These are phyloP conservation scores for Biscutella laevigata DNA, from an alignment of 441 rosid genomes.

Conservation along the genomic window DNA sequence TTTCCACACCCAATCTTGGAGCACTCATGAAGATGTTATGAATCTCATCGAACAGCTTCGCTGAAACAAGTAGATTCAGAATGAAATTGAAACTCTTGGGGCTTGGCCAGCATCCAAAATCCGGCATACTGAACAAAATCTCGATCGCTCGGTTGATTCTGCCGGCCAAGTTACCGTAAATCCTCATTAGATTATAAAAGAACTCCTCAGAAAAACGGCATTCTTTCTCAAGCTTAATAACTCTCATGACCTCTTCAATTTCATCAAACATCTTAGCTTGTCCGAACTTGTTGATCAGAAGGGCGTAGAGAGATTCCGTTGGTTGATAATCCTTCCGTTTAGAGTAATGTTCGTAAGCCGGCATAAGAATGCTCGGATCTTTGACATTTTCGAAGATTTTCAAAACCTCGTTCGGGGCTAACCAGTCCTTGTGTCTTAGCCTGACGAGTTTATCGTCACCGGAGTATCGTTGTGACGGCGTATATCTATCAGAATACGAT, in stretches of 20 bases:
- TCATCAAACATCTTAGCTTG: slow-evolving; percentile 54
- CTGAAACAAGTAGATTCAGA: slow-evolving; percentile 56
- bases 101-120: slow-evolving; percentile 57
- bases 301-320: slow-evolving; percentile 51
- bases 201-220: slow-evolving; percentile 62
- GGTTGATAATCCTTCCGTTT: slow-evolving; percentile 66
- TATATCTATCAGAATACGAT: slow-evolving; percentile 14
- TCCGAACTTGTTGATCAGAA: slow-evolving; percentile 47
- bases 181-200: slow-evolving; percentile 56
- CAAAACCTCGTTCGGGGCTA: slow-evolving; percentile 53
- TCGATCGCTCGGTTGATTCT: slow-evolving; percentile 56
- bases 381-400: slow-evolving; percentile 43
- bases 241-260: slow-evolving; percentile 46
- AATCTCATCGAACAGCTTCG: slow-evolving; percentile 49
- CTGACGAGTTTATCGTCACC: slow-evolving; percentile 19
- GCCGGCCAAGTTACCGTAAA: slow-evolving; percentile 61
- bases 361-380: slow-evolving; percentile 40
- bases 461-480: slow-evolving; percentile 4
- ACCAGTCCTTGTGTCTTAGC: slow-evolving; percentile 70
- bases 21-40: slow-evolving; percentile 51
- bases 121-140: slow-evolving; percentile 51
- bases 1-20: slow-evolving; percentile 60
- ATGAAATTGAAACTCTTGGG: slow-evolving; percentile 62
- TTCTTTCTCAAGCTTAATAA: slow-evolving; percentile 31
- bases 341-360: slow-evolving; percentile 48